phyloP scores from a whole-genome alignment of 2,329 filamentous ascomycete species.

The Stachybotrys chartarum region DNA sequence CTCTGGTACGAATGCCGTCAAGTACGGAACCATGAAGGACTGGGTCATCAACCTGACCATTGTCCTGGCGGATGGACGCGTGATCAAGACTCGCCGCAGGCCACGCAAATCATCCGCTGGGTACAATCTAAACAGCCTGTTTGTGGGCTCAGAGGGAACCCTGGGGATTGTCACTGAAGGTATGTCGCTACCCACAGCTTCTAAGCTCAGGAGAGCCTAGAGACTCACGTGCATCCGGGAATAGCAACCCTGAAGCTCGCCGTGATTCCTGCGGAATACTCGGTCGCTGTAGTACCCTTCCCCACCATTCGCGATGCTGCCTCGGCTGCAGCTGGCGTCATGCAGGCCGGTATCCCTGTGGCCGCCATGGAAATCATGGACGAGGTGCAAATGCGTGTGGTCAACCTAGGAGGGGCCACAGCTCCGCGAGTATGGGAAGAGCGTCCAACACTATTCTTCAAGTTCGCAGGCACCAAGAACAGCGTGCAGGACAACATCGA shows the following conservation, averaged over 20 bases:
- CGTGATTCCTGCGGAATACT: slow-evolving; percentile 67
- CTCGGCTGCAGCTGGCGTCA: slow-evolving; percentile 65
- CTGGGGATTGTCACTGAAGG: slow-evolving; percentile 73
- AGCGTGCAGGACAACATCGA: slow-evolving; percentile 73
- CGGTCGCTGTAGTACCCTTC: slow-evolving; percentile 75
- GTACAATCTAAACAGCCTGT: slow-evolving; percentile 75
- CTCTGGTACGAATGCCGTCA: slow-evolving; percentile 71
- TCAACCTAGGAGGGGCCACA: slow-evolving; percentile 68
- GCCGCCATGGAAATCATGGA: slow-evolving; percentile 84
- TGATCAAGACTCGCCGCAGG: slow-evolving; percentile 73
- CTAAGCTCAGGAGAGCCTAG: too few relatives aligned
- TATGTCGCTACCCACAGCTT: slow-evolving; percentile 12
- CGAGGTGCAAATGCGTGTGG: slow-evolving; percentile 77
- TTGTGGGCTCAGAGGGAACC: slow-evolving; percentile 77
- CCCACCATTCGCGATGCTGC: slow-evolving; percentile 71
- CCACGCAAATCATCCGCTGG: slow-evolving; percentile 76
- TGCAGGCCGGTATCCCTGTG: slow-evolving; percentile 66
- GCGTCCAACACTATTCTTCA: slow-evolving; percentile 74
- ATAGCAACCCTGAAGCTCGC: slow-evolving; percentile 71
- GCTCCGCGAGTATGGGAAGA: slow-evolving; percentile 66
- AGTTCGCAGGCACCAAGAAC: slow-evolving; percentile 72
- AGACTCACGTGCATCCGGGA: too few relatives aligned
- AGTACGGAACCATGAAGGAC: slow-evolving; percentile 82
- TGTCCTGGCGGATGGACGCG: slow-evolving; percentile 68
- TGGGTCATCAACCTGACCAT: slow-evolving; percentile 81